Evolutionary conservation across 257 asterid species (phyloP).

Genomic region (Capsicum pubescens): DNA sequence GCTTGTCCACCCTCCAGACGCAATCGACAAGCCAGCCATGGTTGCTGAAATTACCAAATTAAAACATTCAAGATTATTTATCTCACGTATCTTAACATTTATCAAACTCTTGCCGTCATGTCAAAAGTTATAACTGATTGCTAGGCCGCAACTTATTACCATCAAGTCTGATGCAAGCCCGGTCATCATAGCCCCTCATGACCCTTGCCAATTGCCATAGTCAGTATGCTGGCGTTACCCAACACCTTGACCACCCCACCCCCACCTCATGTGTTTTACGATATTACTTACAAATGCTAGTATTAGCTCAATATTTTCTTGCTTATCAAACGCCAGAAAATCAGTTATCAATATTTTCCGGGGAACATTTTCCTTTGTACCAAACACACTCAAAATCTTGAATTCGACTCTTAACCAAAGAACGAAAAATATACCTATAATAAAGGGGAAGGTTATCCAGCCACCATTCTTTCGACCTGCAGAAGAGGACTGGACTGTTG

Average conservation of each 20-base stretch:
- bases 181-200: not conserved
- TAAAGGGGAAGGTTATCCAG: slow-evolving; percentile 64
- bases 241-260: not conserved
- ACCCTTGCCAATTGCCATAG: not conserved
- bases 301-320: not conserved
- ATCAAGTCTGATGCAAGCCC: too few species aligned
- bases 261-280: not conserved
- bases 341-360: not conserved
- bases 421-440: slow-evolving; percentile 42
- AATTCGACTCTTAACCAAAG: not conserved
- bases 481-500: not conserved
- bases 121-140: not conserved
- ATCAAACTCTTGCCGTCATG: not conserved
- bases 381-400: not conserved
- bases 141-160: not conserved
- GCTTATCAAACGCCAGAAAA: not conserved
- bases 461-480: slow-evolving; percentile 43
- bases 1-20: slow-evolving; percentile 69
- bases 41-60: slow-evolving; percentile 45
- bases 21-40: slow-evolving; percentile 63
- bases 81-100: not conserved
- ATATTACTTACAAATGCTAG: too few species aligned
- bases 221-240: not conserved
- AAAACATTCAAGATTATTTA: not conserved
- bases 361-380: not conserved